Evolutionary conservation across 371 early-diverging fungal genomes (phyloP).

Genomic region (Mucor mucedo): DNA sequence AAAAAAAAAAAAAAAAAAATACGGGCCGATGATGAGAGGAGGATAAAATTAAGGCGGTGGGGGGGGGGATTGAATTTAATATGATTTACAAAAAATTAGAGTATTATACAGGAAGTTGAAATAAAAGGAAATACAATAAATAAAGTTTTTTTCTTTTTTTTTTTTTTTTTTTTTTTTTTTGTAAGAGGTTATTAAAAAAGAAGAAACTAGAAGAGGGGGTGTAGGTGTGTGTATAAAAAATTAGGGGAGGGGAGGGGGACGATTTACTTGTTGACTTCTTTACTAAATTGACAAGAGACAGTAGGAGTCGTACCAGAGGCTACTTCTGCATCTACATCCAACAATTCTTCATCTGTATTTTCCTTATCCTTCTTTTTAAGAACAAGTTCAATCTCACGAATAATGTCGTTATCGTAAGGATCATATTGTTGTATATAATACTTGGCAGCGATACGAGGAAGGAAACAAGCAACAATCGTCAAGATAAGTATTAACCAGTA

Average conservation of each 20-base stretch:
- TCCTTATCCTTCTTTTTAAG: slow-evolving; percentile 6
- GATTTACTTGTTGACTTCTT: background rate
- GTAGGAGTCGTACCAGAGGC: slow-evolving; percentile 11
- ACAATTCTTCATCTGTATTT: background rate
- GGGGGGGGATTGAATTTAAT: background rate
- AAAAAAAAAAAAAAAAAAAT: background rate
- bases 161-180: too few species aligned
- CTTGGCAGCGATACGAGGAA: slow-evolving; percentile 58
- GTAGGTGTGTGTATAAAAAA: background rate
- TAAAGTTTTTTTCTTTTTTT: background rate
- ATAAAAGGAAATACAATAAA: slow-evolving; percentile 1
- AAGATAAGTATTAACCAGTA: slow-evolving; percentile 62
- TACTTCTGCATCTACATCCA: slow-evolving; percentile 16
- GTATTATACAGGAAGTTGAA: background rate
- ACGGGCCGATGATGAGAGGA: background rate
- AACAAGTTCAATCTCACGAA: slow-evolving; percentile 61
- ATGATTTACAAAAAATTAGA: background rate
- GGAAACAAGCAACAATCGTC: slow-evolving; percentile 49
- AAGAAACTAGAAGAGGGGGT: background rate
- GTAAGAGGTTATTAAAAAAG: background rate
- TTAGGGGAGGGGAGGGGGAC: background rate
- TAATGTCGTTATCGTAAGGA: slow-evolving; percentile 71
- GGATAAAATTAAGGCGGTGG: background rate
- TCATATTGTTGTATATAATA: slow-evolving; percentile 51
- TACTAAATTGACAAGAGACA: slow-evolving; percentile 7